Conservation (phyloP, 2,329 filamentous ascomycete species). For the Paraconiothyrium sp. region DNA sequence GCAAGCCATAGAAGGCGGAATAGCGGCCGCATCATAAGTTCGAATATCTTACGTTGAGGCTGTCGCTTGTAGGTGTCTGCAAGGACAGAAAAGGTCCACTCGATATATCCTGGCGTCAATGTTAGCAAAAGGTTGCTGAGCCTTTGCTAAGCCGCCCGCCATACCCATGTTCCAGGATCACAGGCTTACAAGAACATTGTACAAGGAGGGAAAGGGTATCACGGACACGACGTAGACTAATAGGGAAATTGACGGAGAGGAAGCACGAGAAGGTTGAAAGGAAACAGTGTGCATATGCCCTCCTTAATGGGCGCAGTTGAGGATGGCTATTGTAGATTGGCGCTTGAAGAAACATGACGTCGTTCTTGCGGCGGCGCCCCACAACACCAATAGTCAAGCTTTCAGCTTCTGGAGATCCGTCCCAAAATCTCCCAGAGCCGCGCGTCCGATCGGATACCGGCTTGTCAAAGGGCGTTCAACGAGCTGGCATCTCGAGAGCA, state of each 20-base stretch:
- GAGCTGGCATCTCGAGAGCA: neutral
- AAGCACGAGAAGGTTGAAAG: neutral
- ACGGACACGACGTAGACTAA: neutral
- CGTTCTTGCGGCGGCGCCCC: slow-evolving; percentile 17
- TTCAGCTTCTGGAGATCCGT: slow-evolving; percentile 24
- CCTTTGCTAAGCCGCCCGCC: slow-evolving; percentile 6
- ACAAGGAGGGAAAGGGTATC: neutral
- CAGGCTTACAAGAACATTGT: neutral
- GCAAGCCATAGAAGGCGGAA: slow-evolving; percentile 37
- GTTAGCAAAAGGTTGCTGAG: neutral
- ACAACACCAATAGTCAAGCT: slow-evolving; percentile 21
- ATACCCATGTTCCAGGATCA: neutral
- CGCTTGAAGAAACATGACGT: slow-evolving; percentile 29
- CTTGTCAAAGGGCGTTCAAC: neutral
- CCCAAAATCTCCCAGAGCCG: slow-evolving; percentile 28
- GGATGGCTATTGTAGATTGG: slow-evolving; percentile 20
- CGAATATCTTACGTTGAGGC: slow-evolving; percentile 18
- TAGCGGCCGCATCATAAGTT: slow-evolving; percentile 31
- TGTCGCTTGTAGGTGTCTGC: neutral
- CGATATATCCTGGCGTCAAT: neutral
- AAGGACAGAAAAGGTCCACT: neutral
- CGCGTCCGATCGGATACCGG: slow-evolving; percentile 19
- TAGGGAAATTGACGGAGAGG: neutral
- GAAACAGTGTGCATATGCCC: neutral
- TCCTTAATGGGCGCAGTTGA: neutral